Conservation (phyloP, 352 stramenopile genomes). For the Ophiocytium majus region DNA sequence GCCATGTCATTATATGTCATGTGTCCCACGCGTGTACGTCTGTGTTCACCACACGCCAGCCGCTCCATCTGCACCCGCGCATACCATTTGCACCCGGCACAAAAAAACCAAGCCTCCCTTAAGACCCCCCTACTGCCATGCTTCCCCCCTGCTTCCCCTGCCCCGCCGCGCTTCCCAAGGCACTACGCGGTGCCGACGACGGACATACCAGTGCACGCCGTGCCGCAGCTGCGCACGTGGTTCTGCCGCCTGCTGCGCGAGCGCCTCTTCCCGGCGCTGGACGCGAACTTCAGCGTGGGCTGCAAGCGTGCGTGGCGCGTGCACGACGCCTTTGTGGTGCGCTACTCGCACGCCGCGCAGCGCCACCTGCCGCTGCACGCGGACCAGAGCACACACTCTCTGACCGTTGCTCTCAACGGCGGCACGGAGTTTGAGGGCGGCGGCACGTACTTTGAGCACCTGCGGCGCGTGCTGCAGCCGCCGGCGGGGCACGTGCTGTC, state of each 20-base stretch:
- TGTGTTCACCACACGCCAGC: no score
- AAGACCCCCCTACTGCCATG: no score
- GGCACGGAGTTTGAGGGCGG: constrained; percentile 35
- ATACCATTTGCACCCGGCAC: no score
- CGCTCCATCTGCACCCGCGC: no score
- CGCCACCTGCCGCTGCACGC: constrained; percentile 49
- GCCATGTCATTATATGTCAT: no score
- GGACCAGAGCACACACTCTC: constrained; percentile 52
- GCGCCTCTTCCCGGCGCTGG: constrained; percentile 38
- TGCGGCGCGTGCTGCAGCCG: constrained; percentile 27
- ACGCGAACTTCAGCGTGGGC: constrained; percentile 18
- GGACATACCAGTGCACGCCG: constrained; percentile 44
- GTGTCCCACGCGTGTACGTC: no score
- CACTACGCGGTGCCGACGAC: constrained; percentile 54
- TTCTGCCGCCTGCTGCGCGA: constrained; percentile 44
- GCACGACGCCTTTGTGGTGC: constrained; percentile 53
- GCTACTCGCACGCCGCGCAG: constrained; percentile 46
- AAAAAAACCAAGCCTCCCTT: no score
- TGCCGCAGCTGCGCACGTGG: constrained; percentile 37
- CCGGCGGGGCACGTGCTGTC: constrained; percentile 40
- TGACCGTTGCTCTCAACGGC: constrained; percentile 51
- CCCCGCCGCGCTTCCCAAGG: neutral
- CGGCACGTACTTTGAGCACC: constrained; percentile 44
- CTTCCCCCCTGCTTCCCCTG: no score
- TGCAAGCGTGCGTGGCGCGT: constrained; percentile 6